Percentiles rank a stretch among this genome's conserved stretches.
Evolutionary conservation across 208 protist genomes (phyloP).

Genomic region (Acanthamoeba culbertsoni): DNA sequence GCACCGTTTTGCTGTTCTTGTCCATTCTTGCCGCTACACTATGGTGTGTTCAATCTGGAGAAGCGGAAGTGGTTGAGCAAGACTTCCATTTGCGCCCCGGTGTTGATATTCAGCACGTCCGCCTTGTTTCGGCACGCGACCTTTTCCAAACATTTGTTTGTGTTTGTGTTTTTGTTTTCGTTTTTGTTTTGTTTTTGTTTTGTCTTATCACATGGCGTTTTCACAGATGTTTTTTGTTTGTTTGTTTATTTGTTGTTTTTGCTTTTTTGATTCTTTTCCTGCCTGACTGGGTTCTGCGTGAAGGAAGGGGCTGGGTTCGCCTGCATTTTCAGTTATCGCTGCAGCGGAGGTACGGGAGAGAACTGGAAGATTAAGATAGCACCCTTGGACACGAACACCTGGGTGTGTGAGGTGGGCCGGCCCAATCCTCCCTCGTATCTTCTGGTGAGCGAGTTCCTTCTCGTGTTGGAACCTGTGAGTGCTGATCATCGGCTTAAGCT

Average conservation of each 20-base stretch:
- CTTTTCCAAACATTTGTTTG: not conserved
- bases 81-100: slow-evolving; percentile 4
- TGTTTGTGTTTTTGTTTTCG: not conserved
- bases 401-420: not conserved
- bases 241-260: not conserved
- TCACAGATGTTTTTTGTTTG: not conserved
- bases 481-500: not conserved
- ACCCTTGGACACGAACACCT: not conserved
- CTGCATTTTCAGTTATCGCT: not conserved
- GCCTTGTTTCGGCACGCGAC: not conserved
- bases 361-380: not conserved
- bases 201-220: too few relatives aligned
- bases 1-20: not conserved
- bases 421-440: not conserved
- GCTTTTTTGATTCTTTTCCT: not conserved
- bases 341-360: slow-evolving; percentile 1
- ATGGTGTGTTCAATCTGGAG: too few relatives aligned
- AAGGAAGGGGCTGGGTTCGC: not conserved
- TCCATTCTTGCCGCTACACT: not conserved
- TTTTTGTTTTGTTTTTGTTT: not conserved
- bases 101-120: not conserved
- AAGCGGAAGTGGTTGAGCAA: not conserved
- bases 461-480: not conserved
- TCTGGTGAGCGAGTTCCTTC: not conserved
- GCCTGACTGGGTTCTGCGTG: too few relatives aligned